Conservation (phyloP, 176 grass and related monocot genomes). For the Alopecurus myosuroides region DNA sequence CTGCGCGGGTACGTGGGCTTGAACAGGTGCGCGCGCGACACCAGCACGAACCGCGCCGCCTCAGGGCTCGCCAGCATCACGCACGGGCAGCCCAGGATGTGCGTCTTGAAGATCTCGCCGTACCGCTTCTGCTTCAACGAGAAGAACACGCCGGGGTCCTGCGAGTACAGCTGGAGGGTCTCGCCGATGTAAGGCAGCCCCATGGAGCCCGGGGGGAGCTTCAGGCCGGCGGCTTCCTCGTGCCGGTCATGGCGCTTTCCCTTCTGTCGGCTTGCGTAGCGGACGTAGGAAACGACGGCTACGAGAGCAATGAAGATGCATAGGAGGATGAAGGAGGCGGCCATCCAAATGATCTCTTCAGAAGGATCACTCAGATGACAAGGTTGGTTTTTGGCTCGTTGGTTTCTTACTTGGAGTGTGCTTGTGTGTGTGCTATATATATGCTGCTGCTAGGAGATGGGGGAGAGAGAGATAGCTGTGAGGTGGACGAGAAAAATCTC, state of each 20-base stretch:
- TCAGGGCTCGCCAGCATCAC: slow-evolving; percentile 99
- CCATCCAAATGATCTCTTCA: slow-evolving; percentile 33
- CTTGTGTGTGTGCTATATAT: slow-evolving; percentile 3
- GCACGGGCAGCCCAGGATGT: slow-evolving; percentile 77
- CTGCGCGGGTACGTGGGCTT: slow-evolving; percentile 86
- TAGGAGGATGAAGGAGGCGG: slow-evolving; percentile 10
- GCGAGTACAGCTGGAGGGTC: slow-evolving; percentile 92
- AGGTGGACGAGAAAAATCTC: slow-evolving; percentile 33
- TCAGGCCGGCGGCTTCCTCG: background rate
- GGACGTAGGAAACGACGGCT: slow-evolving; percentile 6
- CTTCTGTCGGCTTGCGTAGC: background rate
- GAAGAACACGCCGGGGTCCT: slow-evolving; percentile 89
- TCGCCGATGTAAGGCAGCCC: slow-evolving; percentile 95
- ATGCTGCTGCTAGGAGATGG: background rate
- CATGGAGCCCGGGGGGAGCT: slow-evolving; percentile 84
- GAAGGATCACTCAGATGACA: slow-evolving; percentile 28
- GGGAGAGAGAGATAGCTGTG: background rate
- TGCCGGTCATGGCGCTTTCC: slow-evolving; percentile 14
- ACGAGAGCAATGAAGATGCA: slow-evolving; percentile 32
- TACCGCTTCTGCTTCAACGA: slow-evolving; percentile 75
- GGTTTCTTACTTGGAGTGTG: background rate
- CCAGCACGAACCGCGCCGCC: slow-evolving; percentile 84
- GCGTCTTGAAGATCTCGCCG: slow-evolving; percentile 95
- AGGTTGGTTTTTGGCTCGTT: background rate
- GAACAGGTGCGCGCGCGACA: slow-evolving; percentile 73